Evolutionary conservation across 108 stramenopile genomes (phyloP).

Genomic region (Nitzschia inconspicua): DNA sequence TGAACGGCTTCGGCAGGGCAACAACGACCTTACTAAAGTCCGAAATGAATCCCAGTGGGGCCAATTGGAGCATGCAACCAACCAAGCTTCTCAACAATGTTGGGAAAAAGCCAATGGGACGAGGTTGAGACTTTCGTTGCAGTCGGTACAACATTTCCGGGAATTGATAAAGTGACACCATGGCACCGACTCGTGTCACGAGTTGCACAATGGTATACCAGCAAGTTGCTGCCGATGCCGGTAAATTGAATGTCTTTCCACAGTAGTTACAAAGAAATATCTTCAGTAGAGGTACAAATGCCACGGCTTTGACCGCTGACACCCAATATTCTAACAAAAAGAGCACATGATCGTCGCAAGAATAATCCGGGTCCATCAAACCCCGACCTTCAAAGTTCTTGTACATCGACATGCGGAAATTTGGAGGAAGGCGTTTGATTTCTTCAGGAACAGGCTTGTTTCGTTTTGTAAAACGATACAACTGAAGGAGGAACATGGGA

Average conservation of each 20-base stretch:
- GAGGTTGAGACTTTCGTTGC: slow-evolving; percentile 38
- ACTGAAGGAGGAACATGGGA: slow-evolving; percentile 12
- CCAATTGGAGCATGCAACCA: slow-evolving; percentile 14
- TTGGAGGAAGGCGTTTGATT: slow-evolving; percentile 7
- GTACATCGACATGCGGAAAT: too few species aligned
- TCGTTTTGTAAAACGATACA: background rate
- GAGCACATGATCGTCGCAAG: slow-evolving; percentile 36
- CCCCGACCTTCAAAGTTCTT: too few species aligned
- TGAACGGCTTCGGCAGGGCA: background rate
- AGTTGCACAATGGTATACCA: slow-evolving; percentile 33
- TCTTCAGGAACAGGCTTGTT: slow-evolving; percentile 26
- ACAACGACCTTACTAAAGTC: slow-evolving; percentile 31
- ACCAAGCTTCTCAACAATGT: slow-evolving; percentile 31
- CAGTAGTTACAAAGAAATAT: background rate
- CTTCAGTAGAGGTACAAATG: slow-evolving; percentile 16
- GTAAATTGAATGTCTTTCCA: background rate
- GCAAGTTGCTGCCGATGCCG: background rate
- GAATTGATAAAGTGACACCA: slow-evolving; percentile 57
- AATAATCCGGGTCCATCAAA: slow-evolving; percentile 7
- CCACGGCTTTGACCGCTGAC: slow-evolving; percentile 39
- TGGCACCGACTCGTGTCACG: slow-evolving; percentile 49
- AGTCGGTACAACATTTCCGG: slow-evolving; percentile 53
- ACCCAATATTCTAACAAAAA: slow-evolving; percentile 64
- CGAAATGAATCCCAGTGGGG: slow-evolving; percentile 42
- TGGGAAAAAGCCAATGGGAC: slow-evolving; percentile 48